These are phyloP conservation scores for Coemansia sp. DNA, from an alignment of 192 early-diverging fungal species.

Conservation along the genomic window DNA sequence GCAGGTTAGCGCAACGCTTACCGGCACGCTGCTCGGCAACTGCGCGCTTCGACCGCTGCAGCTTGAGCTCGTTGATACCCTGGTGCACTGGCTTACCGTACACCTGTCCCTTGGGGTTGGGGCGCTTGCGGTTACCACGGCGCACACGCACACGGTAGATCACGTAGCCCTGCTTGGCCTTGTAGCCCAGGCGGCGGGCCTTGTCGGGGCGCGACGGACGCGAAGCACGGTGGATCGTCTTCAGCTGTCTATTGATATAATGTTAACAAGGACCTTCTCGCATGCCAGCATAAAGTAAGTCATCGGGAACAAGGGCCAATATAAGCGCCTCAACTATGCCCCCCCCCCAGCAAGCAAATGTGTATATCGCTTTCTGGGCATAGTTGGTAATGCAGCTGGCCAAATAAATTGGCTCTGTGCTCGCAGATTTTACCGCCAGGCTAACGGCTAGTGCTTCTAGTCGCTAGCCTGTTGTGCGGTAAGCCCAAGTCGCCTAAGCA, in stretches of 20 bases:
- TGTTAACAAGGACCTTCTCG: slow-evolving; percentile 8
- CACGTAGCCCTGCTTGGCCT: slow-evolving; percentile 99
- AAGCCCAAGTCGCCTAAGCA: slow-evolving; percentile 56
- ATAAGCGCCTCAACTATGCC: slow-evolving; percentile 55
- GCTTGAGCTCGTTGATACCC: slow-evolving; percentile 99
- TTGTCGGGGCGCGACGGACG: slow-evolving; percentile 98
- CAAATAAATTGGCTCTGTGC: slow-evolving; percentile 20
- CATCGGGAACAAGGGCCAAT: slow-evolving; percentile 53
- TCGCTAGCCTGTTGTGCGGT: slow-evolving; percentile 8
- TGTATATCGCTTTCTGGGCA: no score
- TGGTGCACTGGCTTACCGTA: slow-evolving; percentile 98
- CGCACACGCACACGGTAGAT: slow-evolving; percentile 99
- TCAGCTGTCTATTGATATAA: slow-evolving; percentile 77
- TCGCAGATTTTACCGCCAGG: slow-evolving; percentile 49
- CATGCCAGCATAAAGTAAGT: slow-evolving; percentile 13
- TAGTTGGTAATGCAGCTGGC: slow-evolving; percentile 52
- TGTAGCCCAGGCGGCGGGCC: slow-evolving; percentile 99
- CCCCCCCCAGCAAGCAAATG: no score
- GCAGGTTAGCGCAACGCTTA: slow-evolving; percentile 94
- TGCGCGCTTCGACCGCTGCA: slow-evolving; percentile 89
- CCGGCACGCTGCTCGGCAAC: slow-evolving; percentile 98
- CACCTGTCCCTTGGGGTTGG: slow-evolving; percentile 95
- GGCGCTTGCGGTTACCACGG: slow-evolving; percentile 97
- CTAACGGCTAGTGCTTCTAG: no score
- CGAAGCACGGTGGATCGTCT: slow-evolving; percentile 97